Evolutionary conservation across 345 rosid genomes (phyloP), one percentile per base, ranked within the genome.

Genomic region (Triadica sebifera): DNA sequence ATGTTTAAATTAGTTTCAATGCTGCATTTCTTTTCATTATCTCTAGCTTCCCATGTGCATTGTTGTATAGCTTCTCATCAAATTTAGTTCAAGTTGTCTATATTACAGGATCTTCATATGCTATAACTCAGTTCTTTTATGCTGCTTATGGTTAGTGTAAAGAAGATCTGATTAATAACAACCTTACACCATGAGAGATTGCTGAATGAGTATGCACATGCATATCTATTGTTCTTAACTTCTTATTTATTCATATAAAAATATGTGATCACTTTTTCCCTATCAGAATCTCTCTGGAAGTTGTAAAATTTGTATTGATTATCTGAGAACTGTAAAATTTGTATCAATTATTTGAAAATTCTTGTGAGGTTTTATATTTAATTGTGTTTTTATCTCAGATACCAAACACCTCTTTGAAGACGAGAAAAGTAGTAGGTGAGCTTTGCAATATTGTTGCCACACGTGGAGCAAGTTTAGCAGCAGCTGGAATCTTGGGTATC

Each of bases 401-500:
- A 66, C 72, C 86, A 16, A 84, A 78, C 6, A 72, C 88, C 47
- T 86, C 91, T 53, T 65, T 90, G 64, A 83, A 84, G 83, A 82
- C 80, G 83, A 85, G 97, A 72, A 87, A 85, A 83, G 83, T 84
- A 4, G 82, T 90, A 47, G 81, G 87, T 15, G 82, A 86, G 78
- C 81, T 92, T n/a, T 92, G 97, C 82, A 81, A 87, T 90, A 88
- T 88, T 41, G 81, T 90, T 6, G 87, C 97, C 3, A 65, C 73
- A 22, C 94, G 93, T 19, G 93, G 94, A 49, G 90, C 94, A 46
- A 91, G 94, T 56, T 84, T 88, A 12, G 82, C 97, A 1, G 93
- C 97, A 65, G 97, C 94, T 12, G 97, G 97, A 66, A 80, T 91
- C 75, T 77, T 86, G 43, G 92, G 89, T 67, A 85, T 92, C 69